These are phyloP conservation scores for Hygrocybe punicea DNA, from an alignment of 768 basidiomycete species.

Conservation along the genomic window DNA sequence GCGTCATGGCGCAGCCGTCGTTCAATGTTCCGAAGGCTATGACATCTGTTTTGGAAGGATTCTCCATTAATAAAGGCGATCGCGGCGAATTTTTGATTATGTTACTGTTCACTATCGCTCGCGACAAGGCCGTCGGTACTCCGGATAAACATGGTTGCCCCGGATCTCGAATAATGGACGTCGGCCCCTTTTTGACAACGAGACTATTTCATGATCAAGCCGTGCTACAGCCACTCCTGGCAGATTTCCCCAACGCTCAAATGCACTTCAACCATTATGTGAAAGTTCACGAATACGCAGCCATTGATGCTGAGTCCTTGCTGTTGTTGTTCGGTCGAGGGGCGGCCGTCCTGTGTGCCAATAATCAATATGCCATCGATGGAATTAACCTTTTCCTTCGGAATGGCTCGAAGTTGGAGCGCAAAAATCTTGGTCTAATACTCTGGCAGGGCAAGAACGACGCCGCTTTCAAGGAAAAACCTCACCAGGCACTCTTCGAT, in stretches of 20 bases:
- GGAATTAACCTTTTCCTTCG: constrained; percentile 20
- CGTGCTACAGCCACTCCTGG: constrained; percentile 3
- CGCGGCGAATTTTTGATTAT: constrained; percentile 22
- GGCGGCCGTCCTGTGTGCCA: constrained; percentile 28
- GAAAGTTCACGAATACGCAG: constrained; percentile 24
- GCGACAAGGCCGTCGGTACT: constrained; percentile 13
- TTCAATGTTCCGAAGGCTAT: constrained; percentile 13
- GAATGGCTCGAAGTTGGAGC: constrained; percentile 4
- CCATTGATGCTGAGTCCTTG: constrained; percentile 21
- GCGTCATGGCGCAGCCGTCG: constrained; percentile 9
- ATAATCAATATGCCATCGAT: constrained; percentile 21
- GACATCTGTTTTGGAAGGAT: constrained; percentile 11
- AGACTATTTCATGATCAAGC: not conserved
- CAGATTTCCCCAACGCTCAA: constrained; percentile 16
- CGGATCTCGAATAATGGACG: not conserved
- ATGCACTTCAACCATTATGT: constrained; percentile 35
- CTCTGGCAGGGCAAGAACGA: constrained; percentile 22
- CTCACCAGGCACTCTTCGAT: constrained; percentile 16
- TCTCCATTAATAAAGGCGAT: constrained; percentile 20
- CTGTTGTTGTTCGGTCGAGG: constrained; percentile 19
- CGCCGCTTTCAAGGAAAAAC: constrained; percentile 7
- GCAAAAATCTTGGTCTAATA: constrained; percentile 19
- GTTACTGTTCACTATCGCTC: constrained; percentile 21
- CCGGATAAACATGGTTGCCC: not conserved
- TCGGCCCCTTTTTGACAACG: not conserved